Evolutionary conservation across 805 yeast species (phyloP).

Genomic region (Metschnikowia matae): DNA sequence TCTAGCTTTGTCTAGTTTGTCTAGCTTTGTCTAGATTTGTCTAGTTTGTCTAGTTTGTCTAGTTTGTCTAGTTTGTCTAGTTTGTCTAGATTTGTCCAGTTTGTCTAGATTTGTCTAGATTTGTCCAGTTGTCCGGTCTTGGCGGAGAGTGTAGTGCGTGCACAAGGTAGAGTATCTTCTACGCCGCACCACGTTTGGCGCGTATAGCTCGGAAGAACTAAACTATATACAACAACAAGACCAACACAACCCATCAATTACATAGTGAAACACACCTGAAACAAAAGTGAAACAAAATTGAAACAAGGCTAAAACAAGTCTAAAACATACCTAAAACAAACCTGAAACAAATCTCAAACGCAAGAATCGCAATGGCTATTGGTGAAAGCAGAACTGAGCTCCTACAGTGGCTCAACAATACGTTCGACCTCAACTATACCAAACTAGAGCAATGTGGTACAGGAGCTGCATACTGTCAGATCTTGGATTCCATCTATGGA

Average conservation of each 20-base stretch:
- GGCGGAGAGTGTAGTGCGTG: too few species aligned
- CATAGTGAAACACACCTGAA: too few species aligned
- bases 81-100: too few species aligned
- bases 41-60: too few species aligned
- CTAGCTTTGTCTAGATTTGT: too few species aligned
- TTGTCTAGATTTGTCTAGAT: too few species aligned
- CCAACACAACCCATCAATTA: too few species aligned
- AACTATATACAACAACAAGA: not conserved
- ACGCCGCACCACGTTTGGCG: not conserved
- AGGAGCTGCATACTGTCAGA: constrained; percentile 93
- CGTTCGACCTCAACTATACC: constrained; percentile 58
- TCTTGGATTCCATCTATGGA: constrained; percentile 77
- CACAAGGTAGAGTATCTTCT: not conserved
- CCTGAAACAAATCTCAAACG: not conserved
- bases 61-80: too few species aligned
- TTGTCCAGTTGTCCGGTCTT: too few species aligned
- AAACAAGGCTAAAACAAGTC: too few species aligned
- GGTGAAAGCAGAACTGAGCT: constrained; percentile 85
- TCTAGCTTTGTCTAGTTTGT: too few species aligned
- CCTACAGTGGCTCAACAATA: constrained; percentile 76
- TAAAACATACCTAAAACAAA: not conserved
- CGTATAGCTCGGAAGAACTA: not conserved
- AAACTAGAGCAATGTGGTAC: constrained; percentile 93
- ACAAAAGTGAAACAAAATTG: too few species aligned
- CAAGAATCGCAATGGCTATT: constrained; percentile 15